phyloP scores from a whole-genome alignment of 331 rosid species.

The Cucumis variabilis region DNA sequence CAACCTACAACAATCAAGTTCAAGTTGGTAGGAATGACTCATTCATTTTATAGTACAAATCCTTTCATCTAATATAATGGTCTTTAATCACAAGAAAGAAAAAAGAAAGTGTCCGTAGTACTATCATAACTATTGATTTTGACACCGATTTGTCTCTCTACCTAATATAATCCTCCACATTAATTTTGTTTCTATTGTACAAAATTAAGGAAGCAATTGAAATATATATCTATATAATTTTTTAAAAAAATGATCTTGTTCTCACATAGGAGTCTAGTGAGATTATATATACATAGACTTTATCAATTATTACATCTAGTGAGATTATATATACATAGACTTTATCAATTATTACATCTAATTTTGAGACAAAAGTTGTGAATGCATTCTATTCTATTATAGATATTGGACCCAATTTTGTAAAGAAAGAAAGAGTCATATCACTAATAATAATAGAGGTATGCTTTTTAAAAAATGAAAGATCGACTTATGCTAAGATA shows the following conservation, averaged over 20 bases:
- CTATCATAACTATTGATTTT: not conserved
- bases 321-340: too few species aligned
- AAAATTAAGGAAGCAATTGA: not conserved
- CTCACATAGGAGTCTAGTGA: slow-evolving; percentile 1
- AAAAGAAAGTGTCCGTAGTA: not conserved
- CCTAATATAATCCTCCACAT: not conserved
- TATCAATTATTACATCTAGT: too few species aligned
- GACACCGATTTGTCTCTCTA: not conserved
- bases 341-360: not conserved
- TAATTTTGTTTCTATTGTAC: not conserved
- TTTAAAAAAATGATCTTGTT: not conserved
- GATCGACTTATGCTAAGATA: not conserved
- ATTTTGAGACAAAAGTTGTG: not conserved
- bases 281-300: not conserved
- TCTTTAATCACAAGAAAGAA: too few species aligned
- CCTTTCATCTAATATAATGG: too few species aligned
- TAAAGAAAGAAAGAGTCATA: too few species aligned
- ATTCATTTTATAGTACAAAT: too few species aligned
- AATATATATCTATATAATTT: too few species aligned
- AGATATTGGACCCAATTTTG: too few species aligned
- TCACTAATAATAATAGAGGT: not conserved
- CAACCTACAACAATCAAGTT: too few species aligned
- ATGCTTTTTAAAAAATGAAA: not conserved
- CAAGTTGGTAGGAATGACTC: too few species aligned
- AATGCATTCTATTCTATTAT: not conserved